Percentiles rank a stretch among this genome's conserved stretches.
phyloP scores from a whole-genome alignment of 2,329 filamentous ascomycete species.

The Ophiosphaerella herpotricha region DNA sequence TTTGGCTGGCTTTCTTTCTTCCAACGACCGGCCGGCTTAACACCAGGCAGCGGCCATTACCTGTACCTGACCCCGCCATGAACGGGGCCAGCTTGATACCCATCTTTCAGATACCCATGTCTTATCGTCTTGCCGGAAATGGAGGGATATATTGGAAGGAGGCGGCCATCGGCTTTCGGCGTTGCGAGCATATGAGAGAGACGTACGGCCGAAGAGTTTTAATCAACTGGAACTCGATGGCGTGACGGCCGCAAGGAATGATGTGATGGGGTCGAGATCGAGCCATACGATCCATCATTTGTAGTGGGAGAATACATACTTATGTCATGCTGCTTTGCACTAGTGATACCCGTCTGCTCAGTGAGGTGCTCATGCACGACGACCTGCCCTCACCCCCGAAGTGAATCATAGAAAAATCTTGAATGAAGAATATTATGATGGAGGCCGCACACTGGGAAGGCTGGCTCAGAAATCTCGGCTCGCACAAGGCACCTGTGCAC shows the following conservation, averaged over 20 bases:
- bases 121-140: slow-evolving; percentile 6
- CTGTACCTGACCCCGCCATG: slow-evolving; percentile 1
- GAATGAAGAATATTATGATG: background rate
- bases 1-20: slow-evolving; percentile 4
- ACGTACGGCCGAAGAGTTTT: background rate
- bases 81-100: slow-evolving; percentile 26
- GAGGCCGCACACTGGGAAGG: background rate
- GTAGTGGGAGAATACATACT: background rate
- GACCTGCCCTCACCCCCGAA: background rate
- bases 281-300: background rate
- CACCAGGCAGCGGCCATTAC: slow-evolving; percentile 3
- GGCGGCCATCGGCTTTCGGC: background rate
- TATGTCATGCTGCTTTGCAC: background rate
- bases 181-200: background rate
- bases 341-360: background rate
- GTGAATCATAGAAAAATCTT: background rate
- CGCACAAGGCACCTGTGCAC: slow-evolving; percentile 1
- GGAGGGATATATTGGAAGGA: slow-evolving; percentile 12
- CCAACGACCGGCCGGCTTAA: background rate
- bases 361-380: background rate
- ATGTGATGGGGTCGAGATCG: background rate
- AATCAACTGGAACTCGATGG: background rate
- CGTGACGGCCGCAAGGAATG: slow-evolving; percentile 3
- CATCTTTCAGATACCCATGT: slow-evolving; percentile 31
- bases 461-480: background rate